phyloP scores from a whole-genome alignment of 768 basidiomycete species.

The Candolleomyces eurysporus region DNA sequence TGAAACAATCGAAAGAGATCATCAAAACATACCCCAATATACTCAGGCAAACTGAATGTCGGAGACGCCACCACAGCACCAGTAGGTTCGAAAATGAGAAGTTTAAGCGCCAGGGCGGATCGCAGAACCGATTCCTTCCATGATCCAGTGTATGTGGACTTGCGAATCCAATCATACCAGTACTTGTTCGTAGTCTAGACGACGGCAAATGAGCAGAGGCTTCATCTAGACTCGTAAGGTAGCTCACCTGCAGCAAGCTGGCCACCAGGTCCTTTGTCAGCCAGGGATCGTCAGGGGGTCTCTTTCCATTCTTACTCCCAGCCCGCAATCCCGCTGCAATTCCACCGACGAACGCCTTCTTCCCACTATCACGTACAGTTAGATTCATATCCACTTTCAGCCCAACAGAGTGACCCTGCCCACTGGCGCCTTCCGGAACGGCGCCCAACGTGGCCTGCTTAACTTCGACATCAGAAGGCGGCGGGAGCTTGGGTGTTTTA shows the following conservation, averaged over 20 bases:
- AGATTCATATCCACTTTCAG: not conserved
- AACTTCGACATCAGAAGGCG: not conserved
- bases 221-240: not conserved
- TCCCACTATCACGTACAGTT: not conserved
- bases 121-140: conserved; percentile 97
- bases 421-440: not conserved
- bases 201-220: not conserved
- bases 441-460: not conserved
- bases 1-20: not conserved
- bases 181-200: conserved; percentile 66
- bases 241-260: conserved; percentile 52
- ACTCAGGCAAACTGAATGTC: conserved; percentile 92
- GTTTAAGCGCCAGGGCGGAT: conserved; percentile 90
- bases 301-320: not conserved
- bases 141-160: conserved; percentile 84
- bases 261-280: conserved; percentile 66
- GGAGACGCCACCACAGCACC: conserved; percentile 93
- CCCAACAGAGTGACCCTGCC: not conserved
- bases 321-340: not conserved
- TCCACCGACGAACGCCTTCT: not conserved
- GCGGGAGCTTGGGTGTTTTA: not conserved
- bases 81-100: conserved; percentile 91
- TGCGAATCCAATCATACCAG: conserved; percentile 89
- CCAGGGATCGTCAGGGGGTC: conserved; percentile 54
- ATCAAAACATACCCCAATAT: conserved; percentile 60